Evolutionary conservation across 2,329 filamentous ascomycete species (phyloP), one percentile per base, ranked within the genome.

Genomic region (Sclerotinia sclerotiorum): DNA sequence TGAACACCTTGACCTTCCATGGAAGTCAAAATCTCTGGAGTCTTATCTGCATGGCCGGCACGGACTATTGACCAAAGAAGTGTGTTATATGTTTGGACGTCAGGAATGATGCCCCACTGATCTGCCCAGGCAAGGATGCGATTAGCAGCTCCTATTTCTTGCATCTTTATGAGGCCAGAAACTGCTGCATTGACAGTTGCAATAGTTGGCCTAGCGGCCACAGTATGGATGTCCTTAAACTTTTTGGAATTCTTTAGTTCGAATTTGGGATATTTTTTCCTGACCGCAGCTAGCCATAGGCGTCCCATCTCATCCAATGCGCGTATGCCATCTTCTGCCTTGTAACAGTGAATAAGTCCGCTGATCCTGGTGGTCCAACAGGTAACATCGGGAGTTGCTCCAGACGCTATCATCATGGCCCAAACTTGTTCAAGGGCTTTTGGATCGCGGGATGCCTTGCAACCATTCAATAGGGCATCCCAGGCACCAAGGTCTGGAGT

Each of bases 291-390:
- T 66, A 77, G 71, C 90, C 90, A 94, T 5, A 82, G 74, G 17
- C 78, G 79, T 51, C 84, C 83, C 87, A 94, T 90, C 71, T 92
- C 85, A 48, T 87, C 82, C 54, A 94, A 80, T 4, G 88, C 88
- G 48, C 79, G 75, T 17, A 95, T 79, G n/a, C 85, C 91, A 24
- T 81, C 81, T 39, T 85, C 80, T 7, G 83, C 73, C 69, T 84
- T 80, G 44, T 84, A 83, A 57, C 83, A 79, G 52, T 83, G 81
- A 68, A 93, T 85, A 15, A 93, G 82, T 0, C 87, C 88, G 35
- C 87, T 84, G 55, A 95, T 86, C 35, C 90, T 85, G 19, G 87
- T 86, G 11, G 88, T 90, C 92, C 92, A 95, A 51, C 88, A 86
- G 66, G 82, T 75, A 8, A 78, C 78, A 77, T 94, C 91, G 5